A percentile compares a stretch with the other conserved stretches of the same genome.
Conservation (phyloP, 768 basidiomycete species). For the Candolleomyces efflorescens region DNA sequence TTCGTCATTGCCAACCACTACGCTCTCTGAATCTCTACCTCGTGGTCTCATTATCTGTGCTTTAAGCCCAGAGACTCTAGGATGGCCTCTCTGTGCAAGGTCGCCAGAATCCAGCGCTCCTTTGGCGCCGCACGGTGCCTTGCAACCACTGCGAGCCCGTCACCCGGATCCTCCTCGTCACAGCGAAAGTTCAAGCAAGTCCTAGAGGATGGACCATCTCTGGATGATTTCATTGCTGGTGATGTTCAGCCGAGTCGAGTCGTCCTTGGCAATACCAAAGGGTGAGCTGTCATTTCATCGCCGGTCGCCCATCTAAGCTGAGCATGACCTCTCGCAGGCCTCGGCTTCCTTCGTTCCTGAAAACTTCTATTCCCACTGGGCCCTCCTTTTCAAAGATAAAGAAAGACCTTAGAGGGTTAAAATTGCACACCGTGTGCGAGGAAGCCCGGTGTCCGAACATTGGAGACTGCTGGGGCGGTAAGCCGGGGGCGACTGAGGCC, state of each 20-base stretch:
- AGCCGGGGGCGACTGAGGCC: slow-evolving; percentile 55
- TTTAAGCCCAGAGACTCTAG: neutral
- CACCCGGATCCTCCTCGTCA: slow-evolving; percentile 24
- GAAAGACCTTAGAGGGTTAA: slow-evolving; percentile 88
- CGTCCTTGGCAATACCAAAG: slow-evolving; percentile 65
- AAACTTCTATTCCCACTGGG: slow-evolving; percentile 90
- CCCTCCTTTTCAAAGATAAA: slow-evolving; percentile 89
- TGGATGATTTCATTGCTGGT: slow-evolving; percentile 80
- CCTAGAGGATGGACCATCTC: slow-evolving; percentile 62
- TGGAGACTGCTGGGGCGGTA: slow-evolving; percentile 99
- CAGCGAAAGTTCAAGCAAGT: slow-evolving; percentile 42
- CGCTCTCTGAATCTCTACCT: no score
- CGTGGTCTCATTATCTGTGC: no score
- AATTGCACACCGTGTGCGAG: slow-evolving; percentile 95
- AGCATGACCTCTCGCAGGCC: slow-evolving; percentile 44
- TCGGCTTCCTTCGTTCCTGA: slow-evolving; percentile 81
- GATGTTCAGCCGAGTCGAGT: slow-evolving; percentile 50
- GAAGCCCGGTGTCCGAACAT: slow-evolving; percentile 99
- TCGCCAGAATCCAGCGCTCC: slow-evolving; percentile 6
- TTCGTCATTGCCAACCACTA: no score
- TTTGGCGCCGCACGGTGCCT: slow-evolving; percentile 16
- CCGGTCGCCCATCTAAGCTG: slow-evolving; percentile 1
- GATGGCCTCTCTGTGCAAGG: slow-evolving; percentile 4
- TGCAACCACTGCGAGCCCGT: slow-evolving; percentile 20
- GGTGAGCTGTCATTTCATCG: slow-evolving; percentile 37